Evolutionary conservation across 192 early-diverging fungal genomes (phyloP), one percentile per base, ranked within the genome.

Genomic region (Phycomyces blakesleeanus): DNA sequence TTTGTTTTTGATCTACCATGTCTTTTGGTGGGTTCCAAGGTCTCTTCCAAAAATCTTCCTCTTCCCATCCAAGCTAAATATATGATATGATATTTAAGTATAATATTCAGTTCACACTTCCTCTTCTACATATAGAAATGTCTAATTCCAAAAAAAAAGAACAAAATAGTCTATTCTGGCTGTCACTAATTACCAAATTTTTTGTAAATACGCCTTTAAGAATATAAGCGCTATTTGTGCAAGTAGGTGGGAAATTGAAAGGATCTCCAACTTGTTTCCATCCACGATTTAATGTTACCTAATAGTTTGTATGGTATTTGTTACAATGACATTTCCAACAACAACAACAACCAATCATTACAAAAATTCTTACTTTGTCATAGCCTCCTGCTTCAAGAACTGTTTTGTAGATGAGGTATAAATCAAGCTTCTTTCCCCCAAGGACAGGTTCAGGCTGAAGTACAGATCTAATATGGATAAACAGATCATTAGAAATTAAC

Each of bases 181-280:
- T 40, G 24, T 26, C 3, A 68, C 15, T 55, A 38, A 38, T 74
- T 81, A 69, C 83, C 56, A 93, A 68, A 51, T 84, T 82, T 59
- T 78, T 79, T 51, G 85, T 84, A 69, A 92, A 93, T 0, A 91
- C 77, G 21, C 81, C 76, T 73, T 91, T 90, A 57, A 92, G 76
- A 41, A 89, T 83, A 66, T 85, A 91, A 8, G 90, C 91, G 56
- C 84, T 86, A 70, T 92, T 93, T 20, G 91, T 93, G 74, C 91
- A 93, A 18, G 91, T 93, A 25, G 83, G 66, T 15, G 91, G 91
- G 44, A 93, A 87, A 55, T 93, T 85, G 70, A 93, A 93, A 0
- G 83, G 84, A 42, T 81, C 67, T 22, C 81, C 76, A 21, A 92
- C 81, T 62, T 85, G 75, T 66, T 89, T 91, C 90, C 91, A 91